Base-by-base conservation (phyloP, 805 yeast genomes). In the Debaryomyces castellii region DNA sequence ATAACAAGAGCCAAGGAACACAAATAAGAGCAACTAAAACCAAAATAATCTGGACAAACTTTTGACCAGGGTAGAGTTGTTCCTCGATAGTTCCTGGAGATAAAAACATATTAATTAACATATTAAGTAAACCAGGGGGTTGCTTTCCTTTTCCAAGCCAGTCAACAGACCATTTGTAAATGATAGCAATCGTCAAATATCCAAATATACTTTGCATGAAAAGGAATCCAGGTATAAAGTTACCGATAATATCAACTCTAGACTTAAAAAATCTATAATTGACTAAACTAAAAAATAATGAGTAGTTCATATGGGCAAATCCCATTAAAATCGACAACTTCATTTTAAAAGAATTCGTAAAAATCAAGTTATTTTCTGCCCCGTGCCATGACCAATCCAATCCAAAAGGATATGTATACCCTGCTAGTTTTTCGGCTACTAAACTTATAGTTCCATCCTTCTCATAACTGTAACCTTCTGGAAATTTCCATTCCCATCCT, bases 141-240 rank as follows among this genome's bases (percentile, higher is more conserved):
- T 81, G 82, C 46, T 74, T 77, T 1, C 62, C 77, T n/a, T 72
- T 77, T 18, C 71, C 78, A 32, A 80, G 63, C 91, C 91, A 85
- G 61, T 85, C 86, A 37, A 80, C 76, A 33, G 80, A 68, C 91
- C 91, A 85, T 64, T 85, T 85, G 67, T 84, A 85, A 35, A 85
- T 73, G 50, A 85, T 84, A 35, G 82, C 71, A n/a, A 84, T 49
- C 4, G 85, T 71, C 39, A 85, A 69, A 59, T 85, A 85, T 12
- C 91, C 91, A 59, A 85, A 85, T 35, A 85, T 85, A 53, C 85
- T 76, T 60, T 83, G 87, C 89, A 85, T 83, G 67, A 85, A 85
- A 39, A 85, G 63, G 43, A 85, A 71, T 18, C 90, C 89, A 1
- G 91, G 91, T 39, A 85, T 71, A 54, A 85, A 85, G 57, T 84